A percentile compares a stretch with the other conserved stretches of the same genome.
phyloP scores from a whole-genome alignment of 2,329 filamentous ascomycete genomes.

The Thermomyces lanuginosus region DNA sequence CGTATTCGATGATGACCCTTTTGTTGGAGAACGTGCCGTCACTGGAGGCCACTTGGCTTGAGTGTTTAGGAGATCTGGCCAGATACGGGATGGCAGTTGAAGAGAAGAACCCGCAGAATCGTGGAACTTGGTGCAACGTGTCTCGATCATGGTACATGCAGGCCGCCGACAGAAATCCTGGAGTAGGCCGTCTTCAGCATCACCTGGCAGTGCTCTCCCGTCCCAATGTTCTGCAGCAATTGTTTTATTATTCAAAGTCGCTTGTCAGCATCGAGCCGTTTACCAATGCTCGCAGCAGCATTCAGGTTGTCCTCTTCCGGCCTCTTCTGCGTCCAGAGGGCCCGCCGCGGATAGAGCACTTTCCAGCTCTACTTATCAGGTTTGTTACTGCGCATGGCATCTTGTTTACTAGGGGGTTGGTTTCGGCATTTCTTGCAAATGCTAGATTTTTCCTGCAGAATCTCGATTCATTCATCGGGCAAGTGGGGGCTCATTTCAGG shows the following conservation, averaged over 20 bases:
- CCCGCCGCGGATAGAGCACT: constrained; percentile 14
- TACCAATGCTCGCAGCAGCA: constrained; percentile 38
- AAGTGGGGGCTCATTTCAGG: constrained; percentile 32
- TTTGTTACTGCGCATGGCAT: constrained; percentile 40
- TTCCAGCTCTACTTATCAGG: constrained; percentile 26
- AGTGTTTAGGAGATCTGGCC: constrained; percentile 74
- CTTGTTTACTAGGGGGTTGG: constrained; percentile 25
- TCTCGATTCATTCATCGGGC: constrained; percentile 33
- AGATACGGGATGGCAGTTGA: constrained; percentile 87
- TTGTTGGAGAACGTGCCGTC: constrained; percentile 69
- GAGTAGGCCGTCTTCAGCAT: constrained; percentile 67
- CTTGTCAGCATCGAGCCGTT: constrained; percentile 41
- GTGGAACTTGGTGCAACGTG: constrained; percentile 68
- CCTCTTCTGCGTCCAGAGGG: constrained; percentile 30
- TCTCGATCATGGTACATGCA: constrained; percentile 72
- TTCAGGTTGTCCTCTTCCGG: constrained; percentile 39
- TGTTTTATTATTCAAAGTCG: constrained; percentile 44
- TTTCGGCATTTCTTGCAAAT: constrained; percentile 24
- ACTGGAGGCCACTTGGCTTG: constrained; percentile 83
- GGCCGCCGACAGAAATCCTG: constrained; percentile 59
- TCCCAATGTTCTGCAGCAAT: constrained; percentile 40
- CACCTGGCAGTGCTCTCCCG: constrained; percentile 57
- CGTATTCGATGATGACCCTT: constrained; percentile 79
- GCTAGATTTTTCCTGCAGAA: constrained; percentile 27
- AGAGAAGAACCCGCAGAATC: constrained; percentile 56